Evolutionary conservation across 2,329 filamentous ascomycete genomes (phyloP), one percentile per base, ranked within the genome.

Genomic region (Aspergillus sp.): DNA sequence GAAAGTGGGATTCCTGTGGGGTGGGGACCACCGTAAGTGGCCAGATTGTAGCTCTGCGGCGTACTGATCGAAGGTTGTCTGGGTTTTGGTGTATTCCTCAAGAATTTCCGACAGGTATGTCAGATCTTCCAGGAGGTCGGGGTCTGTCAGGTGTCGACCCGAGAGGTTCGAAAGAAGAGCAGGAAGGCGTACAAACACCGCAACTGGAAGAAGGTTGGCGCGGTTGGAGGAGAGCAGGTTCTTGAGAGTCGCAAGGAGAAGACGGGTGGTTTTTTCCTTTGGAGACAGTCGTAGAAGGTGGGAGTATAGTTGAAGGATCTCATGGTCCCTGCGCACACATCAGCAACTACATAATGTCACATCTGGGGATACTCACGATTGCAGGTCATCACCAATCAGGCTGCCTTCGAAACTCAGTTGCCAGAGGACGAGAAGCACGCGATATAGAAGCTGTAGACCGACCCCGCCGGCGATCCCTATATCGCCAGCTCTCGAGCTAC

Each of bases 191-290:
- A 91, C 91, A 58, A 96, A 88, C 21, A 95, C 89, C 1, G 95
- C 93, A 3, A 89, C 88, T 7, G 93, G 93, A 56, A 98, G 87
- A 46, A 89, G 79, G 21, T 79, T 82, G 35, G 74, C 88, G 77
- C 73, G 90, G 83, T 83, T 90, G 79, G 78, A 85, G 75, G 81
- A 91, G 39, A 97, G 85, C 45, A 99, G 86, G 76, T 96, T 98
- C 73, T 89, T 85, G 41, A 99, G 84, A 7, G 93, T 97, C 9
- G 92, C 92, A 45, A 98, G 83, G 46, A 97, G 85, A 54, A 99
- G 84, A 31, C 95, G 88, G 0, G 93, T 98, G 1, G 93, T 98
- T 82, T 99, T 99, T 74, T 98, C 95, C 76, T 99, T 99, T 45
- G 93, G 93, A 2, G 95, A 98, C 43, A 96, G 82, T 55, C 92